Conservation (phyloP, 192 early-diverging fungal genomes). For the Linnemannia elongata region DNA sequence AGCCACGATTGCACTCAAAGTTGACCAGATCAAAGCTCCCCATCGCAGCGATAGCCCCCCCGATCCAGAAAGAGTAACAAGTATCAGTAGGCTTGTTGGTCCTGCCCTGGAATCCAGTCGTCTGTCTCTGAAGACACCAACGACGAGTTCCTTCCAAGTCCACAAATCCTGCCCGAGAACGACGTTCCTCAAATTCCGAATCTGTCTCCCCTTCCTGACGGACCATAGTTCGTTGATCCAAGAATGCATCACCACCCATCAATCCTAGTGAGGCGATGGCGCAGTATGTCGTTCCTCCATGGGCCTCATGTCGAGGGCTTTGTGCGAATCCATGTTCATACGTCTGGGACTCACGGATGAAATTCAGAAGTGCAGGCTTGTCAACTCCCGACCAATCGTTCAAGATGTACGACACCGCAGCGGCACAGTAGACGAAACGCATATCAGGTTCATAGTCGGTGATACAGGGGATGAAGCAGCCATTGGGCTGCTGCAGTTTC, state of each 20-base stretch:
- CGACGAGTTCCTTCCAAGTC: conserved; percentile 66
- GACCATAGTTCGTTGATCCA: conserved; percentile 31
- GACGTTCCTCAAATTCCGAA: conserved; percentile 27
- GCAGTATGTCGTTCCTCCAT: conserved; percentile 94
- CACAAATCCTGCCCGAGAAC: conserved; percentile 66
- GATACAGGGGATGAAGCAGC: conserved; percentile 68
- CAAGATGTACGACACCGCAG: conserved; percentile 83
- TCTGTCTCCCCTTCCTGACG: conserved; percentile 42
- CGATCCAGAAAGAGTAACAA: conserved; percentile 99
- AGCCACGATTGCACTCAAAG: conserved; percentile 63
- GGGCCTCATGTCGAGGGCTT: conserved; percentile 83
- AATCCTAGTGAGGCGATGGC: conserved; percentile 86
- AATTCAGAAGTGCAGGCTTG: conserved; percentile 64
- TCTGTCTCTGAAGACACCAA: conserved; percentile 89
- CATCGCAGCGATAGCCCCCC: conserved; percentile 81
- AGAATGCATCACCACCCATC: conserved; percentile 61
- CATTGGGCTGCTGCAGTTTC: conserved; percentile 80
- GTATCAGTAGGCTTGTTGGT: conserved; percentile 90
- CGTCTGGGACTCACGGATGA: conserved; percentile 71
- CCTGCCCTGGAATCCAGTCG: conserved; percentile 91
- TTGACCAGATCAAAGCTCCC: conserved; percentile 73
- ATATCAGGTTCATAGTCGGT: conserved; percentile 80
- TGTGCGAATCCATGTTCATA: conserved; percentile 88
- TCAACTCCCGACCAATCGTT: conserved; percentile 94
- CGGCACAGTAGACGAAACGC: conserved; percentile 94